Percentiles rank a stretch among this genome's conserved stretches.
phyloP scores from a whole-genome alignment of 1,284 basidiomycete genomes.

The Sphaerobolus stellatus region DNA sequence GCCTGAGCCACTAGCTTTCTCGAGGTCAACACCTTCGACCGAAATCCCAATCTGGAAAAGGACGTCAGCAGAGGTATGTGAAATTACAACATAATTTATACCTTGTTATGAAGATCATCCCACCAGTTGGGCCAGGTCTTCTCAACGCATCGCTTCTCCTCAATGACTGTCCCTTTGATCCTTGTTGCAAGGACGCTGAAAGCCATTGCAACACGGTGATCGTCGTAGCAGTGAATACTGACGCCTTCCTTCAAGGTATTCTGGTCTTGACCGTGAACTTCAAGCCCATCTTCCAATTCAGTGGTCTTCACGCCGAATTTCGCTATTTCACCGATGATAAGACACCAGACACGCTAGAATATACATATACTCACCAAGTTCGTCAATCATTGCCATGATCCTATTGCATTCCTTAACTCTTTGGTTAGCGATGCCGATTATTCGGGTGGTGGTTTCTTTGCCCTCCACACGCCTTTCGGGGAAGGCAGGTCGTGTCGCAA shows the following conservation, averaged over 20 bases:
- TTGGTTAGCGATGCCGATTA: constrained; percentile 97
- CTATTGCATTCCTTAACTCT: constrained; percentile 98
- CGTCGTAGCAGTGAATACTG: constrained; percentile 94
- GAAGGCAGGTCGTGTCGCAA: constrained; percentile 59
- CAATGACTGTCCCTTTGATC: constrained; percentile 75
- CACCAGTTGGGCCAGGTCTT: constrained; percentile 99
- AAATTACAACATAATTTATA: constrained; percentile 26
- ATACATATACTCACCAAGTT: constrained; percentile 65
- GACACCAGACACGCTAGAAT: neutral
- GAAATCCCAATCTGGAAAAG: constrained; percentile 78
- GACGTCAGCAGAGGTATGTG: constrained; percentile 11
- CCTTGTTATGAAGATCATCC: constrained; percentile 96
- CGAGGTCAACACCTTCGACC: constrained; percentile 82
- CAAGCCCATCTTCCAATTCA: constrained; percentile 92
- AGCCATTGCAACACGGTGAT: constrained; percentile 98
- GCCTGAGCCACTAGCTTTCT: constrained; percentile 38
- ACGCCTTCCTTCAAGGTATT: constrained; percentile 63
- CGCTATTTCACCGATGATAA: too few relatives aligned
- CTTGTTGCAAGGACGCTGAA: constrained; percentile 87
- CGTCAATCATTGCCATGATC: constrained; percentile 94
- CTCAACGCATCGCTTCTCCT: constrained; percentile 97
- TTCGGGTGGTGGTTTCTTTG: constrained; percentile 73
- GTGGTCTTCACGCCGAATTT: constrained; percentile 94
- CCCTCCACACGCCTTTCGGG: constrained; percentile 30
- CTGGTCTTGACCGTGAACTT: constrained; percentile 79